Conservation (phyloP, 345 rosid genomes). For the Passiflora organensis region DNA sequence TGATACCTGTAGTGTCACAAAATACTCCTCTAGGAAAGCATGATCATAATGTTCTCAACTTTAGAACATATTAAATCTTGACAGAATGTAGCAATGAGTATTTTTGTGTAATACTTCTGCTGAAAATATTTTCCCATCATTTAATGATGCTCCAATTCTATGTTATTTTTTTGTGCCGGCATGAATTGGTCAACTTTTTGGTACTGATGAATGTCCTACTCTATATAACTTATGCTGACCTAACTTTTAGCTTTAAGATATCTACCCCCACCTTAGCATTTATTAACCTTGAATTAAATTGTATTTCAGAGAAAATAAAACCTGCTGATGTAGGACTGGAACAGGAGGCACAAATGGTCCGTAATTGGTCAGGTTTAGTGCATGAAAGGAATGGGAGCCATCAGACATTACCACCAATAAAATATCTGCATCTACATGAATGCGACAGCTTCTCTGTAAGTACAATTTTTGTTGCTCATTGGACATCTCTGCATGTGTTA, state of each 20-base stretch:
- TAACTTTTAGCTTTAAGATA: neutral
- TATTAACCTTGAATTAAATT: neutral
- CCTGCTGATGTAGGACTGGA: slow-evolving; percentile 96
- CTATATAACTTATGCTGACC: too few relatives aligned
- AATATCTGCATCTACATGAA: slow-evolving; percentile 80
- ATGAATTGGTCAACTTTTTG: too few relatives aligned
- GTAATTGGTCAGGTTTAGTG: slow-evolving; percentile 50
- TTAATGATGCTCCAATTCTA: too few relatives aligned
- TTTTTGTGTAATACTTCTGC: too few relatives aligned
- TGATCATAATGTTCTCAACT: too few relatives aligned
- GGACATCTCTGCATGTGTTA: neutral
- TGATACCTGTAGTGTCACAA: too few relatives aligned
- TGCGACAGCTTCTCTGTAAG: slow-evolving; percentile 81
- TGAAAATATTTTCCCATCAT: too few relatives aligned
- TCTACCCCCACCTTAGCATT: neutral
- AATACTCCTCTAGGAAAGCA: too few relatives aligned
- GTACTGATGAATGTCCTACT: too few relatives aligned
- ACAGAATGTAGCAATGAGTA: too few relatives aligned
- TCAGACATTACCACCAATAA: slow-evolving; percentile 64
- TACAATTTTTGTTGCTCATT: neutral
- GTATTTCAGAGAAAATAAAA: slow-evolving; percentile 78
- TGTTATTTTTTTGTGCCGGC: neutral
- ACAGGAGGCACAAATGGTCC: slow-evolving; percentile 80
- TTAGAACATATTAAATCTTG: too few relatives aligned
- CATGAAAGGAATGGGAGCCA: slow-evolving; percentile 57